Evolutionary conservation across 1,284 basidiomycete genomes (phyloP).

Genomic region (Neotropicomus parvogracilis): DNA sequence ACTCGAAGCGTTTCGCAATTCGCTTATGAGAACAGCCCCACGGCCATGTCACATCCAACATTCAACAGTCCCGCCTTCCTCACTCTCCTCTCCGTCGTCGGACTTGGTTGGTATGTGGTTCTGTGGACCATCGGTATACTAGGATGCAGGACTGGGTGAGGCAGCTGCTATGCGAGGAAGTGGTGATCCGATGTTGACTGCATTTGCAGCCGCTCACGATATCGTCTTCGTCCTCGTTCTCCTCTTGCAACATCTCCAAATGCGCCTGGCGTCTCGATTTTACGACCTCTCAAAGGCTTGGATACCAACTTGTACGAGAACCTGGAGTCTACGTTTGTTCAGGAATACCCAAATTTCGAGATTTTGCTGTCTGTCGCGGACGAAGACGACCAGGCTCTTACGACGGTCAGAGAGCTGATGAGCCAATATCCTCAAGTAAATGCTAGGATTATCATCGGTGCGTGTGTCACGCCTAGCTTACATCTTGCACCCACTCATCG

Average conservation of each 20-base stretch:
- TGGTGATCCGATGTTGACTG: conserved; percentile 14
- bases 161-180: conserved; percentile 18
- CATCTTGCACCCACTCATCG: conserved; percentile 4
- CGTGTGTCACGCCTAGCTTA: conserved; percentile 26
- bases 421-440: conserved; percentile 71
- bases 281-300: conserved; percentile 88
- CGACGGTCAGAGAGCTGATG: conserved; percentile 73
- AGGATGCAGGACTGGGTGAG: conserved; percentile 79
- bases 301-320: conserved; percentile 93
- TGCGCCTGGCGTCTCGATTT: conserved; percentile 84
- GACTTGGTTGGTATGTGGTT: conserved; percentile 66
- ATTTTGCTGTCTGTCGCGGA: conserved; percentile 85
- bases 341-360: conserved; percentile 87
- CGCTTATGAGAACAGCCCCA: background rate
- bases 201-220: conserved; percentile 62
- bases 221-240: conserved; percentile 62
- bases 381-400: conserved; percentile 77
- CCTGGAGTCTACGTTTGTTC: conserved; percentile 83
- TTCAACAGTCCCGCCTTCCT: conserved; percentile 11
- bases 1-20: background rate
- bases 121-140: conserved; percentile 76
- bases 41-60: conserved; percentile 16
- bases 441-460: conserved; percentile 74
- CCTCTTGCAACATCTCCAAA: conserved; percentile 53
- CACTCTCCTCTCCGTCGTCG: conserved; percentile 40